These are phyloP conservation scores for Trichoderma parareesei DNA, from an alignment of 495 filamentous ascomycete species.

Conservation along the genomic window DNA sequence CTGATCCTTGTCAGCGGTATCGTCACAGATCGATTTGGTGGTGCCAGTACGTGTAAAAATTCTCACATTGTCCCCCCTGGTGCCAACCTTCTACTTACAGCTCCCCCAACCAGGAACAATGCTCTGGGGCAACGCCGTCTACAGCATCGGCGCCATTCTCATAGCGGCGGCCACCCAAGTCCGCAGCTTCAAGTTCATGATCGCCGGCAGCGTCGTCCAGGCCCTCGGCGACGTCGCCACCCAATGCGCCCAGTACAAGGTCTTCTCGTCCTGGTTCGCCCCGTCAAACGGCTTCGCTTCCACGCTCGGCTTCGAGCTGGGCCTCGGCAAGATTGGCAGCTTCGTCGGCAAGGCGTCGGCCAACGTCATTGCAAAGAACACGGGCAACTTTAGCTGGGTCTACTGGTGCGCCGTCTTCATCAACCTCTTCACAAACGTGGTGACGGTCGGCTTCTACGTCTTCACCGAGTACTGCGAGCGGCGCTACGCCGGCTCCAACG, in stretches of 20 bases:
- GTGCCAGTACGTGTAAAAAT: constrained; percentile 23
- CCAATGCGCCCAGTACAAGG: constrained; percentile 40
- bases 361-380: constrained; percentile 33
- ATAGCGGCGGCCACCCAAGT: constrained; percentile 35
- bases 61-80: neutral
- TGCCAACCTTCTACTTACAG: neutral
- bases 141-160: constrained; percentile 38
- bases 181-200: constrained; percentile 35
- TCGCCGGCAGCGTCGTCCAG: constrained; percentile 33
- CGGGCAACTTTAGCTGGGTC: constrained; percentile 38
- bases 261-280: constrained; percentile 43
- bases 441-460: constrained; percentile 33
- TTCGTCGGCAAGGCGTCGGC: constrained; percentile 33
- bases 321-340: constrained; percentile 27
- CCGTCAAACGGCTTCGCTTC: constrained; percentile 29
- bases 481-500: constrained; percentile 25
- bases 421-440: constrained; percentile 38
- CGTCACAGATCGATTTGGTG: constrained; percentile 37
- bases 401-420: constrained; percentile 42
- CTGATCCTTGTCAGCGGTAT: constrained; percentile 37
- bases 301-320: constrained; percentile 28
- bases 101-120: constrained; percentile 15
- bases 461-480: constrained; percentile 32
- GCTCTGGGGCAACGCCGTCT: constrained; percentile 37
- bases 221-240: constrained; percentile 40